These are phyloP conservation scores for Colletotrichum musae DNA, from an alignment of 2,329 filamentous ascomycete genomes.

Conservation along the genomic window DNA sequence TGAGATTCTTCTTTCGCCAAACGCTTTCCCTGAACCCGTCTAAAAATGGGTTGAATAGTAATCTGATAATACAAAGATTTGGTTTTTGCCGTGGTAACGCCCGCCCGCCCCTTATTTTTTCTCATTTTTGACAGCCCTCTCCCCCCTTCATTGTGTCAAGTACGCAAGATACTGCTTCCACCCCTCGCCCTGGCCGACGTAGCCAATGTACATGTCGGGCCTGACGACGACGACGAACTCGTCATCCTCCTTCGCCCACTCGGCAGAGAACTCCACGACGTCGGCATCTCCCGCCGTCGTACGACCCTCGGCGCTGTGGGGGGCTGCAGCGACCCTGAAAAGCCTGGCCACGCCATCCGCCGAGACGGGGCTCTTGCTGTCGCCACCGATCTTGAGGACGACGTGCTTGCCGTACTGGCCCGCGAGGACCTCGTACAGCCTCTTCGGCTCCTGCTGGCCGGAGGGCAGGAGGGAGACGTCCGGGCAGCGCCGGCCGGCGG, in stretches of 20 bases:
- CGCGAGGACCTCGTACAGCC: slow-evolving; percentile 50
- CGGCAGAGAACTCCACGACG: slow-evolving; percentile 46
- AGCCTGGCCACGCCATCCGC: slow-evolving; percentile 18
- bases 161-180: slow-evolving; percentile 48
- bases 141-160: slow-evolving; percentile 26
- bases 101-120: too few species aligned
- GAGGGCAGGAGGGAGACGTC: slow-evolving; percentile 49
- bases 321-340: slow-evolving; percentile 32
- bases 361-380: slow-evolving; percentile 26
- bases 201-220: slow-evolving; percentile 59
- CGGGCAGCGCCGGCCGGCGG: slow-evolving; percentile 55
- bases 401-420: slow-evolving; percentile 51
- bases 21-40: too few species aligned
- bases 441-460: slow-evolving; percentile 38
- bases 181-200: slow-evolving; percentile 47
- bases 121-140: background rate
- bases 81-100: too few species aligned
- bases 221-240: slow-evolving; percentile 52
- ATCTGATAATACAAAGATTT: too few species aligned
- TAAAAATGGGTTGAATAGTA: too few species aligned
- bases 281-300: slow-evolving; percentile 16
- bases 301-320: slow-evolving; percentile 19
- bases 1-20: too few species aligned
- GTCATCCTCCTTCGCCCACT: slow-evolving; percentile 48
- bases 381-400: slow-evolving; percentile 44